A percentile compares a stretch with the other conserved stretches of the same genome.
Evolutionary conservation across 768 basidiomycete species (phyloP).

Genomic region (Pleurotus djamor): DNA sequence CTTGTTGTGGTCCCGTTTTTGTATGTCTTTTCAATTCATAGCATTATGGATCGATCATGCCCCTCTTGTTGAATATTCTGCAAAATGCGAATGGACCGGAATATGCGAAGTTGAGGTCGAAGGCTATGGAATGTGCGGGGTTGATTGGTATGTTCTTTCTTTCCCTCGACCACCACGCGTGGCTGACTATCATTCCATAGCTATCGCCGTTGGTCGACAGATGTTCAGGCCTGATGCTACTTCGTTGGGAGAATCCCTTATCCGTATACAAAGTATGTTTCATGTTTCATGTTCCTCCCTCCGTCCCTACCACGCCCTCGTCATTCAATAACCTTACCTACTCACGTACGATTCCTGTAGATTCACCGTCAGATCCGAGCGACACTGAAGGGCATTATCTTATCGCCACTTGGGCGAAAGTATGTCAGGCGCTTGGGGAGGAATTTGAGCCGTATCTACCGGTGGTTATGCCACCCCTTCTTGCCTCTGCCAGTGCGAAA

Average conservation of each 20-base stretch:
- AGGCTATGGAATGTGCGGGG: slow-evolving; percentile 92
- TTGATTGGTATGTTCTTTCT: slow-evolving; percentile 60
- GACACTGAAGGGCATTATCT: slow-evolving; percentile 79
- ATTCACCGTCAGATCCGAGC: slow-evolving; percentile 63
- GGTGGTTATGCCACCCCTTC: slow-evolving; percentile 77
- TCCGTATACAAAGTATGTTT: slow-evolving; percentile 71
- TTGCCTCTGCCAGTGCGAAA: slow-evolving; percentile 76
- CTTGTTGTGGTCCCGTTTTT: background rate
- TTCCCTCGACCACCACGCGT: background rate
- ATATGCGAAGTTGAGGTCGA: slow-evolving; percentile 67
- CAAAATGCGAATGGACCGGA: slow-evolving; percentile 66
- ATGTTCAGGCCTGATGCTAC: slow-evolving; percentile 75
- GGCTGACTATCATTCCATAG: slow-evolving; percentile 31
- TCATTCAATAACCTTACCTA: background rate
- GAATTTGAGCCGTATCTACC: slow-evolving; percentile 89
- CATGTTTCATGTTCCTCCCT: background rate
- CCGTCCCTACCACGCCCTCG: background rate
- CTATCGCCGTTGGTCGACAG: slow-evolving; percentile 84
- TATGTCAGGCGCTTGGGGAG: slow-evolving; percentile 80
- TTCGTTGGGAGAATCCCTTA: slow-evolving; percentile 68
- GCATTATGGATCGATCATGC: slow-evolving; percentile 82
- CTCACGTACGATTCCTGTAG: slow-evolving; percentile 25
- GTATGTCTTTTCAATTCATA: slow-evolving; percentile 23
- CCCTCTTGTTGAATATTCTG: slow-evolving; percentile 73
- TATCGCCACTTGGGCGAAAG: slow-evolving; percentile 86